Evolutionary conservation across 1,139 yeast species (phyloP).

Genomic region (Suhomyces atakaporum): DNA sequence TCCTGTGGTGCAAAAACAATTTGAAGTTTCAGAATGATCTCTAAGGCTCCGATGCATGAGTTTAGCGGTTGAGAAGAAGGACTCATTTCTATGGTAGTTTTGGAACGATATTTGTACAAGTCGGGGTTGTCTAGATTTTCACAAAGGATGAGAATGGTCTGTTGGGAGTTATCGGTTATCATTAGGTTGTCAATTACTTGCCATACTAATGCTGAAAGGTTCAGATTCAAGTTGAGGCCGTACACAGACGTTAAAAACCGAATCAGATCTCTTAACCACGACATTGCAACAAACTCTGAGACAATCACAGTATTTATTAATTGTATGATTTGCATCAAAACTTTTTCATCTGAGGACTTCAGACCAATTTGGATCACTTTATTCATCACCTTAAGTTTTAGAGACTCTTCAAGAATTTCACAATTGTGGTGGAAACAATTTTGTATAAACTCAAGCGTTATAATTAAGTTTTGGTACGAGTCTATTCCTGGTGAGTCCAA

Average conservation of each 20-base stretch:
- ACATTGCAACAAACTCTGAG: constrained; percentile 50
- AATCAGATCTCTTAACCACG: constrained; percentile 38
- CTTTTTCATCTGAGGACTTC: constrained; percentile 40
- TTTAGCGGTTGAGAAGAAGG: constrained; percentile 21
- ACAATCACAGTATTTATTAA: constrained; percentile 49
- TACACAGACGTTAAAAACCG: constrained; percentile 56
- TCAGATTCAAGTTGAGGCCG: constrained; percentile 40
- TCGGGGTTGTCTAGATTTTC: constrained; percentile 30
- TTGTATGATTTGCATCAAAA: constrained; percentile 46
- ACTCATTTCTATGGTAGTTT: constrained; percentile 5
- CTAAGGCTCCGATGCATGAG: constrained; percentile 55
- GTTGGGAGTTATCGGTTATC: constrained; percentile 23
- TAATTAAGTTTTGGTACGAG: constrained; percentile 13
- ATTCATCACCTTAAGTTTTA: constrained; percentile 35
- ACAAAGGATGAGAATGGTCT: constrained; percentile 25
- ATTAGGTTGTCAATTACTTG: constrained; percentile 29
- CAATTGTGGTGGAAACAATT: constrained; percentile 53
- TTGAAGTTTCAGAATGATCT: constrained; percentile 26
- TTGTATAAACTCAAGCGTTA: constrained; percentile 39
- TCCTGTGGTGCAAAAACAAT: constrained; percentile 19
- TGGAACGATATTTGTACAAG: constrained; percentile 22
- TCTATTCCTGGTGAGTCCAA: neutral
- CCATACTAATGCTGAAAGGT: constrained; percentile 42
- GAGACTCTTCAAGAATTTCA: constrained; percentile 43
- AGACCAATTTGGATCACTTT: constrained; percentile 43